Evolutionary conservation across 2,329 filamentous ascomycete genomes (phyloP), one percentile per base, ranked within the genome.

Genomic region (Colletotrichum lupini): DNA sequence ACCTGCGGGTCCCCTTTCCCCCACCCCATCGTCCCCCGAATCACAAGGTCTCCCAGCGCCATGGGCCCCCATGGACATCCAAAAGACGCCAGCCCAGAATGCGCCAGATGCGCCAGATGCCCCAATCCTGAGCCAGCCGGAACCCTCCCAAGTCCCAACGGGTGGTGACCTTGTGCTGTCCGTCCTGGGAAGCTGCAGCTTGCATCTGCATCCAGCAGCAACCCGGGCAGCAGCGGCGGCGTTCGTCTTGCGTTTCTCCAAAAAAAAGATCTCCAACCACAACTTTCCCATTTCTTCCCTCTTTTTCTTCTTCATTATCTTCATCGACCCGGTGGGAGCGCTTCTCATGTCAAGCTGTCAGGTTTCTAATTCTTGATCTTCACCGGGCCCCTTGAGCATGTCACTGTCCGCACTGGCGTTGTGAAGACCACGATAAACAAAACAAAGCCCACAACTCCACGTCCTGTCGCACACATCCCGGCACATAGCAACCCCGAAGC

Each of bases 141-240:
- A 62, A 68, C 24, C 53, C 49, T 55, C 67, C 67, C 60, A 55
- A 52, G 16, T 42, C 14, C 37, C 37, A 42, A 42, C 37, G 37
- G 37, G 37, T 42, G 37, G 14, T 42, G 37, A 16, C 37, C 37
- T 42, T 32, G 42, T 26, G 49, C 14, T 28, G 46, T 22, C 42
- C 42, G 3, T 49, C 16, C 42, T n/a, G 16, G 42, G 42, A 19
- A 32, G 59, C 26, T 71, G 67, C 66, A 70, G 62, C 60, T 64
- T 64, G 66, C 70, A 69, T 70, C 67, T 73, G 63, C 63, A 66
- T 24, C 63, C 49, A 65, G 62, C 62, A 77, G 26, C 81, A 83
- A 26, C 82, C 82, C 67, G 56, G 63, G 14, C 76, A 76, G 6
- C 78, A 71, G 26, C 84, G 83, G 76, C 77, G 82, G 16, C 83